Evolutionary conservation across 768 basidiomycete genomes (phyloP).

Genomic region (Favolaschia claudopus): DNA sequence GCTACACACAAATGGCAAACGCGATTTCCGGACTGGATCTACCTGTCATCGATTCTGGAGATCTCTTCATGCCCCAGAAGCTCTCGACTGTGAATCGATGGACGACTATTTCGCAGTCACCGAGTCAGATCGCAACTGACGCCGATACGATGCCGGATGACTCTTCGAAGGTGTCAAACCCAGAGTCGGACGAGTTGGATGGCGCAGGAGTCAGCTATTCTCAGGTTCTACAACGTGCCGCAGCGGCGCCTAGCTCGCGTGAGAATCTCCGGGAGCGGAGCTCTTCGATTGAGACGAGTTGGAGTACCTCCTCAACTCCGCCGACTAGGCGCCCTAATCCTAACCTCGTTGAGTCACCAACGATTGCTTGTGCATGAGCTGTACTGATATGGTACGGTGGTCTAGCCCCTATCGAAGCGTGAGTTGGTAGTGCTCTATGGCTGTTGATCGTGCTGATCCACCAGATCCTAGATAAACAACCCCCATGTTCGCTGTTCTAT

Average conservation of each 20-base stretch:
- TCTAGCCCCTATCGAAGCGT: slow-evolving; percentile 69
- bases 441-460: slow-evolving; percentile 18
- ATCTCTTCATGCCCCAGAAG: slow-evolving; percentile 69
- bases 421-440: slow-evolving; percentile 35
- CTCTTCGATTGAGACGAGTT: slow-evolving; percentile 53
- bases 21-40: slow-evolving; percentile 66
- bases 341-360: slow-evolving; percentile 53
- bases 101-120: slow-evolving; percentile 18
- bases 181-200: slow-evolving; percentile 33
- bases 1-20: slow-evolving; percentile 66
- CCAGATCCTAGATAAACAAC: slow-evolving; percentile 58
- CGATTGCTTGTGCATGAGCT: slow-evolving; percentile 19
- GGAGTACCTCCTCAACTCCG: slow-evolving; percentile 39
- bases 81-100: slow-evolving; percentile 34
- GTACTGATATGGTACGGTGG: slow-evolving; percentile 29
- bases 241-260: slow-evolving; percentile 34
- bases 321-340: slow-evolving; percentile 57
- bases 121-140: slow-evolving; percentile 18
- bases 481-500: slow-evolving; percentile 74
- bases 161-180: slow-evolving; percentile 2
- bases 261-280: slow-evolving; percentile 52
- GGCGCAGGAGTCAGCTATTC: slow-evolving; percentile 48
- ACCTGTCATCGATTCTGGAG: slow-evolving; percentile 59
- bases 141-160: slow-evolving; percentile 5
- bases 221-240: slow-evolving; percentile 48